Base-by-base conservation (phyloP, 352 stramenopile genomes). In the Phytopythium mirpurense region DNA sequence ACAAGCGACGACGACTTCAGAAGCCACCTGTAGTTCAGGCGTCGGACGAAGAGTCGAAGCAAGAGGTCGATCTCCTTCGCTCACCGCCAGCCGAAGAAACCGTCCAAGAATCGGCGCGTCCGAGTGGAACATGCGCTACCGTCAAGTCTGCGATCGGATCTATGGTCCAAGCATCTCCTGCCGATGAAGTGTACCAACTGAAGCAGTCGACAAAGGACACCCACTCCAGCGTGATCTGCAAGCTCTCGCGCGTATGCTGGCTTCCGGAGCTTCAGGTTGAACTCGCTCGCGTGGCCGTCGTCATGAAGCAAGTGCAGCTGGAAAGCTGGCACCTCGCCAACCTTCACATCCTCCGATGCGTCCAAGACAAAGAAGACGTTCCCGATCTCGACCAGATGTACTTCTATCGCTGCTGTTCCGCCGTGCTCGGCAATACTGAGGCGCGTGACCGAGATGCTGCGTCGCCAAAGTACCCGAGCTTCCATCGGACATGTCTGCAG, bases 271-370 rank as follows among this genome's bases (percentile, higher is more conserved):
- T 60, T 3, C 18, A 47, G 15, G n/a, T 15, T 3, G 54, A 54
- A 42, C 36, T 60, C 54, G 18, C 0, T 10, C 24, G 31, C 27
- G 37, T 43, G 23, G 43, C 29, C 16, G 12, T 54, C 14, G 36
- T 60, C 27, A 40, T 60, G 32, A 60, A 50, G 38, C 54, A 60
- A 54, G 54, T 54, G 27, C 54, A 60, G 38, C 38, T 60, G 10
- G 54, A 60, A 26, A 36, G n/a, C 23, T 54, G 35, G 54, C 43
- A 59, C 16, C 29, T 59, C 26, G 43, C 54, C 23, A 59, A 54
- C 44, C 35, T 59, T 7, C 54, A 60, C 38, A 32, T 60, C 14
- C 54, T 60, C n/a, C 54, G 44, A 9, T 60, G 44, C 24, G 0
- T 54, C 6, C 24, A 54, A 34, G 41, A 60, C 11, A 34, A 26